Base-by-base conservation (phyloP, 2,329 filamentous ascomycete genomes). In the Endothia cerciana region DNA sequence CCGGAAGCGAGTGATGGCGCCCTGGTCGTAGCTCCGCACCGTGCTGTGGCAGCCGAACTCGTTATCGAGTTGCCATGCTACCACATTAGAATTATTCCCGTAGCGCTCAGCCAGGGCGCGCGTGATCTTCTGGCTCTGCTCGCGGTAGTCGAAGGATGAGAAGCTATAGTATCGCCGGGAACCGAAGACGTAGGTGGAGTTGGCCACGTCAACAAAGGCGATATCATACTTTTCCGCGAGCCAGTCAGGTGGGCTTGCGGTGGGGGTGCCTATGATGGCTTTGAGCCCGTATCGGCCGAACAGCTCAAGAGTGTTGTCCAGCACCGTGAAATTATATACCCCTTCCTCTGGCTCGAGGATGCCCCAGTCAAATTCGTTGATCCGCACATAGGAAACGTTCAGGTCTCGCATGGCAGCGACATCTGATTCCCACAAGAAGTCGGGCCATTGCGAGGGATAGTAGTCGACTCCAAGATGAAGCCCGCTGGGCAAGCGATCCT, bases 51-150 rank as follows among this genome's bases (percentile, higher is more conserved):
- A 72, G 43, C 71, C 71, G 30, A 72, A 69, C 43, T 72, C 71
- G 43, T 72, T 72, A 63, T 72, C 71, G n/a, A 72, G 62, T 60
- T 72, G 71, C 71, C 70, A 72, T 1, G 56, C 71, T 6, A 65
- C 67, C 2, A 72, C 67, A 22, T 59, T 64, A 1, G 70, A 51
- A 41, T 69, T 57, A 43, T 56, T 63, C 4, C 71, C 71, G 51
- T 72, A 72, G 28, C 69, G 68, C 57, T 71, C 59, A 13, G 71
- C 71, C 19, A 72, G 65, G 36, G 63, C 69, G 36, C 60, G 55
- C 2, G 71, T 71, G 56, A 72, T 72, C n/a, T 66, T 68, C 59
- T 68, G 69, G 65, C 70, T 71, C 59, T 70, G 67, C 38, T 60
- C 61, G 38, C 71, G 71, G 59, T 72, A 72, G 28, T 70, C 68